Evolutionary conservation across 495 filamentous ascomycete species (phyloP).

Genomic region (Penicillium nucicola): DNA sequence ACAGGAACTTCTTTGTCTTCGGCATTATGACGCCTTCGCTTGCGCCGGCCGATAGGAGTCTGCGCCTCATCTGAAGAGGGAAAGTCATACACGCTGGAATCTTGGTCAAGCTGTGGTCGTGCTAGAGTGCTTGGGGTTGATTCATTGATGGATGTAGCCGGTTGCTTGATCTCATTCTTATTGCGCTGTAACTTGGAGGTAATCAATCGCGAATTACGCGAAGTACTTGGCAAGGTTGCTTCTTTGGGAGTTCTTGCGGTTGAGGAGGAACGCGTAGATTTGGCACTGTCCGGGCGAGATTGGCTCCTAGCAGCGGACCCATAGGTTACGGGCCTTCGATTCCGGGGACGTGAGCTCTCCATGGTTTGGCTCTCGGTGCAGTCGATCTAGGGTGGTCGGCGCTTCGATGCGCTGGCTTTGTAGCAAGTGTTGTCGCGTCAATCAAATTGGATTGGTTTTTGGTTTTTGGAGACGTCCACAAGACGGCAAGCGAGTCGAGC

Average conservation of each 20-base stretch:
- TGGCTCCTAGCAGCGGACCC: conserved; percentile 37
- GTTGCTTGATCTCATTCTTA: conserved; percentile 3
- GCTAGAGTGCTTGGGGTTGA: not conserved
- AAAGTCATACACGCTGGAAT: conserved; percentile 29
- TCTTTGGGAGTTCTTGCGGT: not conserved
- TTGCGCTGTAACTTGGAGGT: not conserved
- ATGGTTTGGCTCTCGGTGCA: conserved; percentile 12
- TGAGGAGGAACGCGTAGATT: not conserved
- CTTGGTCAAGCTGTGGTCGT: not conserved
- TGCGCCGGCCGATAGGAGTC: conserved; percentile 2
- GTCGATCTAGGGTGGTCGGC: not conserved
- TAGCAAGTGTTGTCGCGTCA: too few relatives aligned
- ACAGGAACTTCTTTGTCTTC: not conserved
- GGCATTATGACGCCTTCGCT: conserved; percentile 13
- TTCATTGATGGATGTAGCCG: not conserved
- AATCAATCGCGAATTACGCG: not conserved
- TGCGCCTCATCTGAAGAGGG: conserved; percentile 39
- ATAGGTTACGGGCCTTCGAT: conserved; percentile 48
- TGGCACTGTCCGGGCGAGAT: conserved; percentile 1
- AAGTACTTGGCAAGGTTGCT: not conserved
- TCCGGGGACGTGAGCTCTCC: conserved; percentile 19
- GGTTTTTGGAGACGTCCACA: not conserved
- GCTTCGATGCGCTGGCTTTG: not conserved
- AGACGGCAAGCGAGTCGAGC: not conserved
- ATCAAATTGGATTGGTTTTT: too few relatives aligned